Evolutionary conservation across 495 filamentous ascomycete genomes (phyloP), one percentile per base, ranked within the genome.

Genomic region (Cenococcum geophilum): DNA sequence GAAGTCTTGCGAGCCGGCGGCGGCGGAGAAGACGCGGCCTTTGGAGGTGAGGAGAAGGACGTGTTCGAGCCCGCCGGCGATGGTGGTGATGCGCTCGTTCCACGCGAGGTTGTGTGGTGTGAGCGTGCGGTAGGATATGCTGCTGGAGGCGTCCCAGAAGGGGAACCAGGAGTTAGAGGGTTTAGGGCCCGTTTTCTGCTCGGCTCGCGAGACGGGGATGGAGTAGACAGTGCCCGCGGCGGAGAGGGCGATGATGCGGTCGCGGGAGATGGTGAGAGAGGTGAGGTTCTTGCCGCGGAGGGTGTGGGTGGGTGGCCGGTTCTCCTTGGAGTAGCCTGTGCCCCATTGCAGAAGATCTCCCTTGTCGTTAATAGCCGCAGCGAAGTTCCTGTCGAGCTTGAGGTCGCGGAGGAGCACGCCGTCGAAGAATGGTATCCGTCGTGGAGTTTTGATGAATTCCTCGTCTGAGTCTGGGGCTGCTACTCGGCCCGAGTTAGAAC

Each of bases 281-380:
- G 75, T 74, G 53, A 98, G 73, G 64, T 92, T 81, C 72, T 95
- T 96, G 51, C 92, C 93, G 36, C 76, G 83, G 35, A 98, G 71
- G 14, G 92, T 97, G 61, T 78, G 74, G 1, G 78, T 80, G 0
- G 93, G 93, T 4, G 78, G 71, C 47, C 65, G 78, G 35, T 75
- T 71, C 0, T 79, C 75, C 47, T 76, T 75, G 11, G 85, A 86
- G 71, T 85, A 97, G 20, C 79, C 89, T 23, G 76, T 79, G 3
- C 93, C 93, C 93, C 93, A 98, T 73, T 96, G 92, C 16, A 97
- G 77, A 14, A 98, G 75, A 71, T 97, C 88, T 4, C 93, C 93
- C 47, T 86, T 86, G 70, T 95, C 92, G 23, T 83, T 86, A 47
- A 97, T 86, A 3, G 93, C 93, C 14, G 85, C 93, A n/a, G 89